These are phyloP conservation scores for Athelia psychrophila DNA, from an alignment of 1,284 basidiomycete genomes.

Conservation along the genomic window DNA sequence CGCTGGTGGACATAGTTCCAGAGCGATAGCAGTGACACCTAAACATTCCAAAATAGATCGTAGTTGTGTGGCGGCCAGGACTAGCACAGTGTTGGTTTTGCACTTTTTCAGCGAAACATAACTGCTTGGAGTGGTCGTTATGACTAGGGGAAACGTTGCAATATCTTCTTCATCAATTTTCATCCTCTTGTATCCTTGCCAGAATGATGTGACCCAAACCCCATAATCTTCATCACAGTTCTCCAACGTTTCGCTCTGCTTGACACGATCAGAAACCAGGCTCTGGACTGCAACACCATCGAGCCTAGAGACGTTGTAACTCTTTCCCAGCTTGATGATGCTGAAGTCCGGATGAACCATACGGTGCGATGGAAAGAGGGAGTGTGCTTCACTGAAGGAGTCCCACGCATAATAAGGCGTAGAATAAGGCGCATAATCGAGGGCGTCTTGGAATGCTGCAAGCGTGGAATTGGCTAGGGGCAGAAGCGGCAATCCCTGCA, in stretches of 20 bases:
- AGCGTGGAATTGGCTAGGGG: constrained; percentile 29
- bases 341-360: constrained; percentile 25
- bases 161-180: constrained; percentile 8
- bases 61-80: too few relatives aligned
- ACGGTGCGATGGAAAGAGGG: constrained; percentile 16
- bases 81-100: too few relatives aligned
- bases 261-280: constrained; percentile 18
- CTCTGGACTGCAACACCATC: constrained; percentile 12
- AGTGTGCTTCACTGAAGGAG: constrained; percentile 1
- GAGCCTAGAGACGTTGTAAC: constrained; percentile 22
- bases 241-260: constrained; percentile 2
- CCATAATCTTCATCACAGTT: constrained; percentile 4
- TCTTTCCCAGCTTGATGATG: constrained; percentile 10
- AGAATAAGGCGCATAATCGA: constrained; percentile 2
- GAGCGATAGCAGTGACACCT: too few relatives aligned
- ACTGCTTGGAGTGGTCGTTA: constrained; percentile 10
- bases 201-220: constrained; percentile 22
- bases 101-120: too few relatives aligned
- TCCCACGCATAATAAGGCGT: constrained; percentile 21
- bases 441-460: constrained; percentile 15
- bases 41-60: too few relatives aligned
- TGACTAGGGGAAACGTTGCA: constrained; percentile 24
- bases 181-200: constrained; percentile 16
- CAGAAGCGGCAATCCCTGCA: constrained; percentile 27
- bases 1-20: constrained; percentile 2